Conservation (phyloP, 106 monocot species). For the Allium fistulosum region DNA sequence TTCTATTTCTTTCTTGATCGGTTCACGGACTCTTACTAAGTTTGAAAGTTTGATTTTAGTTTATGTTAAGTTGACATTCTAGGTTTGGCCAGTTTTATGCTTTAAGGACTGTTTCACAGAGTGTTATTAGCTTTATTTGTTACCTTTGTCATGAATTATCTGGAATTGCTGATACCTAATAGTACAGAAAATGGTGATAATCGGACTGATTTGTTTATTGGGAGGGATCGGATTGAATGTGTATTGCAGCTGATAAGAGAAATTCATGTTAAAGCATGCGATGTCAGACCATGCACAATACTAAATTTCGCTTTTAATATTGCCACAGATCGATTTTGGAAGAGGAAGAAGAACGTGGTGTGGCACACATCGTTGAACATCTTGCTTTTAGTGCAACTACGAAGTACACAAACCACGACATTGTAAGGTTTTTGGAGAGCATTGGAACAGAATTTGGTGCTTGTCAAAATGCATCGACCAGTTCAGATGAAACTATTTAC, state of each 20-base stretch:
- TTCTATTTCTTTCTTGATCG: background rate
- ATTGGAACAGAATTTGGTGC: constrained; percentile 99
- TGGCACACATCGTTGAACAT: constrained; percentile 98
- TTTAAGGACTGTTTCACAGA: too few relatives aligned
- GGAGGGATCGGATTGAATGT: too few relatives aligned
- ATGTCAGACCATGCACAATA: too few relatives aligned
- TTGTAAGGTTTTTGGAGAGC: constrained; percentile 97
- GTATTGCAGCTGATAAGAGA: background rate
- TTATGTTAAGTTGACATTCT: too few relatives aligned
- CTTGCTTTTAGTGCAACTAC: constrained; percentile 96
- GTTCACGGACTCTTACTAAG: background rate
- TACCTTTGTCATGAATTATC: too few relatives aligned
- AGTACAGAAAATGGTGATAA: too few relatives aligned
- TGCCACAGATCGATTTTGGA: constrained; percentile 93
- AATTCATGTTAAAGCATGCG: background rate
- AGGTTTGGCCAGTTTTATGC: too few relatives aligned
- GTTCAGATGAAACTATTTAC: constrained; percentile 96
- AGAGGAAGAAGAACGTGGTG: constrained; percentile 94
- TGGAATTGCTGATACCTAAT: too few relatives aligned
- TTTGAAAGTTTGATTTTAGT: background rate
- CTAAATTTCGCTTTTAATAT: constrained; percentile 7
- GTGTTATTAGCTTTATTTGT: too few relatives aligned
- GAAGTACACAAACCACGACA: constrained; percentile 93
- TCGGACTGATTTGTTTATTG: too few relatives aligned
- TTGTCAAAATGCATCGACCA: constrained; percentile 96